Base-by-base conservation (phyloP, 164 flowering plant genomes). In the Stephania yunnanensis region DNA sequence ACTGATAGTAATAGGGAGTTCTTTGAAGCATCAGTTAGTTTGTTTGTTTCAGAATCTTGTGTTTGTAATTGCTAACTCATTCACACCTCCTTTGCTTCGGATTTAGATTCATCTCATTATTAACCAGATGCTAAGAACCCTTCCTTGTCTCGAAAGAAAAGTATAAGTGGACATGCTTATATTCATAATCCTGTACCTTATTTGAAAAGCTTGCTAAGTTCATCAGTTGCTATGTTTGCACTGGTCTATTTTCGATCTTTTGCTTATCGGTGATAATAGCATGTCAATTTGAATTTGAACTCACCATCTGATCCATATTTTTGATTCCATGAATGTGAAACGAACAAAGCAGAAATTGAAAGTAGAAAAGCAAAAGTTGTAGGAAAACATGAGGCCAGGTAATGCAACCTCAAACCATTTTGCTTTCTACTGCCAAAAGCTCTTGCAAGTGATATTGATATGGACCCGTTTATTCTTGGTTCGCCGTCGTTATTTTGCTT, bases 1-100 rank as follows among this genome's bases (percentile, higher is more conserved):
- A 78, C 83, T 82, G 84, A 85, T 84, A 70, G 68, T 79, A 73
- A 46, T 78, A 78, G 80, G 74, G 75, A 76, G 82, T 82, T 75
- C 63, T 69, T 66, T 72, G 46, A 76, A 75, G 78, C 79, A 77
- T 81, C 81, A 78, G 78, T 76, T 77, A 72, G 71, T 80, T 61
- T 69, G 79, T 80, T 71, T 80, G 71, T 74, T 77, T 79, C 68
- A 68, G 20, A 53, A 29, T 69, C 63, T 71, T 71, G 74, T 79
- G 75, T 81, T 22, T 85, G 84, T 84, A 81, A 61, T 80, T 30
- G 69, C 6, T 67, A 55, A 75, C 64, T 53, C 10, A 13, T 71
- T 71, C 75, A 67, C 55, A 36, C 45, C 6, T 50, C 73, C 63
- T 10, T 58, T 69, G 52, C 69, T 73, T 50, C 48, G 63, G 74